These are phyloP conservation scores for Wickerhamomyces silvicola DNA, from an alignment of 805 yeast species.

Conservation along the genomic window DNA sequence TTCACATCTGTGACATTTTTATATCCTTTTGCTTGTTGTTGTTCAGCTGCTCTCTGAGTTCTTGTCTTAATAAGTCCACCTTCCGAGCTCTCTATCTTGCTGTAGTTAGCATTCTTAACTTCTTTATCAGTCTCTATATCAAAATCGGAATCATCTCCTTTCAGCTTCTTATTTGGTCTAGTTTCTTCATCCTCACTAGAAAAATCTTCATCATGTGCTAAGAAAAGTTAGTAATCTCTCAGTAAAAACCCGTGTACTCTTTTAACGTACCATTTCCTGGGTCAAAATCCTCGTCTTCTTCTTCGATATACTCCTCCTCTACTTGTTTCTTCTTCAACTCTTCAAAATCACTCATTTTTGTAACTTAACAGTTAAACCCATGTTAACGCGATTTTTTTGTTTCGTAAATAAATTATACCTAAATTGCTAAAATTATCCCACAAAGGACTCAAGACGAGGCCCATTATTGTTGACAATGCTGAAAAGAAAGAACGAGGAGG, in stretches of 20 bases:
- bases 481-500: constrained; percentile 64
- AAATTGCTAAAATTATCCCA: no score
- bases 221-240: constrained; percentile 5
- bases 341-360: constrained; percentile 1
- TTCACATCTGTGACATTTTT: constrained; percentile 10
- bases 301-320: constrained; percentile 44
- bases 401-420: no score
- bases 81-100: constrained; percentile 44
- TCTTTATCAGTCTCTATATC: constrained; percentile 29
- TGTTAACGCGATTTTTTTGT: no score
- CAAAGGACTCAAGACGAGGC: no score
- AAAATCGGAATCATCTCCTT: constrained; percentile 29
- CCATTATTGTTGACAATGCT: constrained; percentile 6
- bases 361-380: constrained; percentile 1
- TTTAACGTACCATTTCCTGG: constrained; percentile 28
- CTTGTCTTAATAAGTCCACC: constrained; percentile 72
- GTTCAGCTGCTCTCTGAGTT: constrained; percentile 47
- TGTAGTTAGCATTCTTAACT: constrained; percentile 31
- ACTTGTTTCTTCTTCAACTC: constrained; percentile 12
- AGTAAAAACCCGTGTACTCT: neutral
- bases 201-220: constrained; percentile 11
- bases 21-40: constrained; percentile 20
- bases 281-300: constrained; percentile 53
- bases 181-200: constrained; percentile 18
- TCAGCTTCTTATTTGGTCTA: constrained; percentile 14